These are phyloP conservation scores for Jatropha multifida DNA, from an alignment of 441 rosid genomes.

Conservation along the genomic window DNA sequence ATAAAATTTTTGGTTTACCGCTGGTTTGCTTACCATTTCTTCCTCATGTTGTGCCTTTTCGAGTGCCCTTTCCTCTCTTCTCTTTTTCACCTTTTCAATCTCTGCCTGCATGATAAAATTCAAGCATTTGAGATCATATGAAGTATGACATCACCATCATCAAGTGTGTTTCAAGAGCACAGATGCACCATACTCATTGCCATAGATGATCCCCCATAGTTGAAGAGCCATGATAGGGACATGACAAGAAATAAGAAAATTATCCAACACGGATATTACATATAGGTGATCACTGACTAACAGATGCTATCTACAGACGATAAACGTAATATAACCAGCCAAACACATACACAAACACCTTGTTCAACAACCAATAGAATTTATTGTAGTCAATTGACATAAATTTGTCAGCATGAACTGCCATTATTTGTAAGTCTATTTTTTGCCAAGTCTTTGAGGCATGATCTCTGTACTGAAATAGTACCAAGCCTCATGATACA, in stretches of 20 bases:
- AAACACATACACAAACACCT: background rate
- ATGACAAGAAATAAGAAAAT: background rate
- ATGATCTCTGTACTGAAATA: background rate
- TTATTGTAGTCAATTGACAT: background rate
- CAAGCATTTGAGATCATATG: constrained; percentile 7
- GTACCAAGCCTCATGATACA: background rate
- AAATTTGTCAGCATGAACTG: background rate
- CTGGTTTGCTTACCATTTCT: constrained; percentile 66
- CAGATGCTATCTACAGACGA: background rate
- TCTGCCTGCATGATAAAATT: constrained; percentile 56
- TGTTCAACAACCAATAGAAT: background rate
- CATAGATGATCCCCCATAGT: background rate
- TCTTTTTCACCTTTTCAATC: constrained; percentile 91
- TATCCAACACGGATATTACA: background rate
- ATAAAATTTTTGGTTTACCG: background rate
- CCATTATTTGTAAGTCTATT: background rate
- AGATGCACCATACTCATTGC: background rate
- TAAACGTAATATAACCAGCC: background rate
- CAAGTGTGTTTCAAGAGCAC: background rate
- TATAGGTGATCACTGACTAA: background rate
- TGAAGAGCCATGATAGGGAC: background rate
- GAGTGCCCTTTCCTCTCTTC: constrained; percentile 94
- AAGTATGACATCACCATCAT: background rate
- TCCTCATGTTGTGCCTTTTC: constrained; percentile 94
- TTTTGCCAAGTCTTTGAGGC: background rate